phyloP scores from a whole-genome alignment of 225 moss, liverwort and hornwort genomes.

The Polytrichum formosum region DNA sequence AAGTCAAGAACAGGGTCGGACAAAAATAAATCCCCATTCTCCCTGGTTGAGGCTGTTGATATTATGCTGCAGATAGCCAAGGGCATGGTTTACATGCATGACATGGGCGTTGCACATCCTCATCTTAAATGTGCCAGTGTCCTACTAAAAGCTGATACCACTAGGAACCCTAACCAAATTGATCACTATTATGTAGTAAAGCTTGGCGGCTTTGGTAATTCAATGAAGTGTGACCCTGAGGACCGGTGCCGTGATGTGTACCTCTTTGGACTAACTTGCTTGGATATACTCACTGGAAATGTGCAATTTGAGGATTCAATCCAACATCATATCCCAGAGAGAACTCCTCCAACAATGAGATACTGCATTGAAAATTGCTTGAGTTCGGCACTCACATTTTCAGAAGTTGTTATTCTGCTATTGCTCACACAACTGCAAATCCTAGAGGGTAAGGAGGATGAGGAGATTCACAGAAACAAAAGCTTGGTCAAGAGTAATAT shows the following conservation, averaged over 20 bases:
- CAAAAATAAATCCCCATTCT: background rate
- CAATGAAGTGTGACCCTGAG: background rate
- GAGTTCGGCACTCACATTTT: background rate
- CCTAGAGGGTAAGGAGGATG: background rate
- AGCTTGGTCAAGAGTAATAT: too few species aligned
- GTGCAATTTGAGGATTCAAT: background rate
- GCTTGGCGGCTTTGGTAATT: constrained; percentile 15
- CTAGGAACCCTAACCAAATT: background rate
- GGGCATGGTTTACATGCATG: constrained; percentile 16
- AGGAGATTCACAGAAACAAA: background rate
- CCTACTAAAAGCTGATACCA: background rate
- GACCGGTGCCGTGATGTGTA: constrained; percentile 1
- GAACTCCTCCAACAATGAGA: background rate
- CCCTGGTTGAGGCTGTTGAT: constrained; percentile 4
- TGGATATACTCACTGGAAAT: constrained; percentile 9
- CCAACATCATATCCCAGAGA: background rate
- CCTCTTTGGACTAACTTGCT: constrained; percentile 17
- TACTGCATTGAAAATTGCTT: constrained; percentile 8
- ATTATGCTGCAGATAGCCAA: constrained; percentile 22
- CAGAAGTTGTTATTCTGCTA: constrained; percentile 11
- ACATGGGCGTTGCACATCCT: constrained; percentile 10
- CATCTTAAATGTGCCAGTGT: constrained; percentile 14
- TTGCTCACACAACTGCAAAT: background rate
- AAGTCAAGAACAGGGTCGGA: background rate
- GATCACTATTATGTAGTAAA: constrained; percentile 9